These are phyloP conservation scores for Aspergillus felis DNA, from an alignment of 2,329 filamentous ascomycete genomes.

Conservation along the genomic window DNA sequence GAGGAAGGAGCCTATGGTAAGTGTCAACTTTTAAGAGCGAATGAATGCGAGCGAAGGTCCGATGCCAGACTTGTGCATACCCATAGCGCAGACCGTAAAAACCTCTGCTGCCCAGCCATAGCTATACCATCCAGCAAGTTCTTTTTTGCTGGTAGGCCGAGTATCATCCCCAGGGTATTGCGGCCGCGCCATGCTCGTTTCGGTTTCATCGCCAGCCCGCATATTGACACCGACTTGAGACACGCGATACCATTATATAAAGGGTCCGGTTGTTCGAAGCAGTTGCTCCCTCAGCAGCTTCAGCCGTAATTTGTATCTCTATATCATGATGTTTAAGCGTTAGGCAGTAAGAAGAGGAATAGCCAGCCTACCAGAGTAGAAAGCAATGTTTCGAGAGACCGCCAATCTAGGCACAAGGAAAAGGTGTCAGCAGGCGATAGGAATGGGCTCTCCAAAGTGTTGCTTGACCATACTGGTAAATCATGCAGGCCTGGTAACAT, in stretches of 20 bases:
- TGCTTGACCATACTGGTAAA: background rate
- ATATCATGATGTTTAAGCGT: no score
- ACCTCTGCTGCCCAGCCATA: slow-evolving; percentile 97
- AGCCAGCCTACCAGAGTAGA: no score
- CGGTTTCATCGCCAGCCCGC: slow-evolving; percentile 25
- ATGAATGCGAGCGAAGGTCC: background rate
- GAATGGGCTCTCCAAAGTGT: background rate
- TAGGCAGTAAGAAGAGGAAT: no score
- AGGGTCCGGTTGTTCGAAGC: background rate
- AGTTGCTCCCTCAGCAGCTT: background rate
- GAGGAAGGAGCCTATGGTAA: slow-evolving; percentile 74
- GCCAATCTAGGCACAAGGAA: no score
- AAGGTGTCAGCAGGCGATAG: no score
- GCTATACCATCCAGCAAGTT: slow-evolving; percentile 91
- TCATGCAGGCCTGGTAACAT: background rate
- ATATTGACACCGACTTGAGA: slow-evolving; percentile 36
- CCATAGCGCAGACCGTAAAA: slow-evolving; percentile 85
- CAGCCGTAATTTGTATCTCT: no score
- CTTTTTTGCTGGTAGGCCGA: slow-evolving; percentile 78
- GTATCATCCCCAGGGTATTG: slow-evolving; percentile 81
- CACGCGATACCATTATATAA: background rate
- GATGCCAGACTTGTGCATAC: slow-evolving; percentile 35
- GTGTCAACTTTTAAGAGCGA: slow-evolving; percentile 11
- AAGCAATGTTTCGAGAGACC: no score
- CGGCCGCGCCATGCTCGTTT: slow-evolving; percentile 34